Conservation (phyloP, 805 yeast species). For the Ogataea sp. region DNA sequence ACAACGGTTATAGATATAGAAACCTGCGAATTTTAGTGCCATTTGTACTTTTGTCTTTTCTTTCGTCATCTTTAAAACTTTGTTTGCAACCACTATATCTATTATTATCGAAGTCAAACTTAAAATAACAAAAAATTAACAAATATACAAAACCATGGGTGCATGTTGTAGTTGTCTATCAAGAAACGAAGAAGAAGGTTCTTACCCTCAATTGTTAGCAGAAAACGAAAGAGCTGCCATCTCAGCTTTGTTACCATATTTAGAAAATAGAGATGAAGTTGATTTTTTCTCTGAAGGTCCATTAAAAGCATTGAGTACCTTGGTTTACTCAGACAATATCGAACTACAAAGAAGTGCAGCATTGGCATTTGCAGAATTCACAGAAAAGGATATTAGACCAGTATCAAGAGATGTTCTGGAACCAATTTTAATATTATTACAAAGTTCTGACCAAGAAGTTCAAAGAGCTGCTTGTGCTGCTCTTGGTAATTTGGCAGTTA, state of each 20-base stretch:
- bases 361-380: slow-evolving; percentile 95
- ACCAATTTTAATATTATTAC: slow-evolving; percentile 83
- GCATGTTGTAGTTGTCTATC: slow-evolving; percentile 41
- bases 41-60: no score
- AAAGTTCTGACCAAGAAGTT: slow-evolving; percentile 85
- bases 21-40: no score
- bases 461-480: slow-evolving; percentile 99
- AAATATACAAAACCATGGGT: no score
- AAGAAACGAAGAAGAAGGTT: slow-evolving; percentile 40
- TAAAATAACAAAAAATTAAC: no score
- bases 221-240: slow-evolving; percentile 97
- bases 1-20: no score
- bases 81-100: no score
- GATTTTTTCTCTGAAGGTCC: slow-evolving; percentile 89
- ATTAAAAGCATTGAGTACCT: slow-evolving; percentile 78
- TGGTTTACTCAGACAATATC: slow-evolving; percentile 90
- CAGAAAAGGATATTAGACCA: slow-evolving; percentile 90
- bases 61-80: no score
- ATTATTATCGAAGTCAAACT: no score
- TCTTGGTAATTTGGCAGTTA: slow-evolving; percentile 94
- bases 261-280: slow-evolving; percentile 81
- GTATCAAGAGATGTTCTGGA: slow-evolving; percentile 89
- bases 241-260: slow-evolving; percentile 75
- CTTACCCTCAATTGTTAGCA: slow-evolving; percentile 76
- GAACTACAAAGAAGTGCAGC: slow-evolving; percentile 97